A percentile compares a stretch with the other conserved stretches of the same genome.
Evolutionary conservation across 2,329 filamentous ascomycete genomes (phyloP).

Genomic region (Diplodia corticola): DNA sequence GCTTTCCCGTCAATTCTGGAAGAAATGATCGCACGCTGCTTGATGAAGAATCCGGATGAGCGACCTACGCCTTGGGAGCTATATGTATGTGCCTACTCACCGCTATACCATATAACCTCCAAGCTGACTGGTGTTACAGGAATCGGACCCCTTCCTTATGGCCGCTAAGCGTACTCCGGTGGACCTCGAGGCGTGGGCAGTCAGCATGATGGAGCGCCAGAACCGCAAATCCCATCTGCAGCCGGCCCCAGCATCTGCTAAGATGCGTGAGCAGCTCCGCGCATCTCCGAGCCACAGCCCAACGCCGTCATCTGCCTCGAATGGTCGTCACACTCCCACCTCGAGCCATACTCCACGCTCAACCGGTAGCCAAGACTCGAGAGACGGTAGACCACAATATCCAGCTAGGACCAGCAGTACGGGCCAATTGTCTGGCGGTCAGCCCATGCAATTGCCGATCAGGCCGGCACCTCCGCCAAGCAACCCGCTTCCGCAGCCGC

Average conservation of each 20-base stretch:
- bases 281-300: constrained; percentile 28
- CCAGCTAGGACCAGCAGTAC: constrained; percentile 47
- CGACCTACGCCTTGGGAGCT: constrained; percentile 91
- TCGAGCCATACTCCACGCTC: constrained; percentile 23
- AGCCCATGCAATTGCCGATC: constrained; percentile 48
- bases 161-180: constrained; percentile 96
- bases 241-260: constrained; percentile 73
- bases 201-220: constrained; percentile 89
- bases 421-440: constrained; percentile 32
- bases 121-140: constrained; percentile 53
- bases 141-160: constrained; percentile 90
- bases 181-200: constrained; percentile 88
- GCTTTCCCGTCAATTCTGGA: constrained; percentile 94
- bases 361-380: constrained; percentile 26
- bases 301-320: constrained; percentile 29
- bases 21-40: constrained; percentile 94
- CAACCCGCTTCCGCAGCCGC: constrained; percentile 22
- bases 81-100: constrained; percentile 62
- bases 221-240: constrained; percentile 93
- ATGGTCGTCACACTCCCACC: constrained; percentile 27
- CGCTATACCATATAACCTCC: neutral
- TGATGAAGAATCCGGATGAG: constrained; percentile 84
- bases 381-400: constrained; percentile 37
- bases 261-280: constrained; percentile 42
- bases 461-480: constrained; percentile 43